phyloP scores from a whole-genome alignment of 768 basidiomycete species.

The Russula sp. region DNA sequence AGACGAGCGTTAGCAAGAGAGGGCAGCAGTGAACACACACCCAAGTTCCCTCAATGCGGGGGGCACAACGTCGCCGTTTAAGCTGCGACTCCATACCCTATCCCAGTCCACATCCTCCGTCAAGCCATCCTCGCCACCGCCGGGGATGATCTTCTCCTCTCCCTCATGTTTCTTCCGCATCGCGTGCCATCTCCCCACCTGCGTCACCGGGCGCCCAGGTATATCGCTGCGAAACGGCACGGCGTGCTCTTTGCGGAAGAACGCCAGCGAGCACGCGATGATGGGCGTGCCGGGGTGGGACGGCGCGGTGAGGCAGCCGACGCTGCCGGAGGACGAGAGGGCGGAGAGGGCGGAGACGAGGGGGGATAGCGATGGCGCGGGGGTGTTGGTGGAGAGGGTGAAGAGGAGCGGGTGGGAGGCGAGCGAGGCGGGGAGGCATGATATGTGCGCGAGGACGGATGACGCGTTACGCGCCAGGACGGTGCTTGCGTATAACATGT shows the following conservation, averaged over 20 bases:
- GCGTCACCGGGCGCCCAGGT: slow-evolving; percentile 46
- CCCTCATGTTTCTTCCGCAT: slow-evolving; percentile 32
- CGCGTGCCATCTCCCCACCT: slow-evolving; percentile 70
- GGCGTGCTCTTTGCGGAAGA: slow-evolving; percentile 39
- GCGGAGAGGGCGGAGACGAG: slow-evolving; percentile 24
- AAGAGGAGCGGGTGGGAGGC: slow-evolving; percentile 38
- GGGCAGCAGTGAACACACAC: slow-evolving; percentile 30
- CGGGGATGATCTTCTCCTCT: not conserved
- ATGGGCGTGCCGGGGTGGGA: slow-evolving; percentile 23
- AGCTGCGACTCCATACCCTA: slow-evolving; percentile 39
- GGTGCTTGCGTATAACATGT: slow-evolving; percentile 18
- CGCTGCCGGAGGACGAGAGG: slow-evolving; percentile 27
- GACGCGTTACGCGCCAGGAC: slow-evolving; percentile 15
- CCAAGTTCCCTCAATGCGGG: slow-evolving; percentile 32
- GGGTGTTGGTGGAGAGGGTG: slow-evolving; percentile 40
- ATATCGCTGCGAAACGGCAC: slow-evolving; percentile 57
- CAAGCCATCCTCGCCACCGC: slow-evolving; percentile 2
- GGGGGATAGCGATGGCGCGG: slow-evolving; percentile 29
- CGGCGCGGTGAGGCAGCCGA: slow-evolving; percentile 60
- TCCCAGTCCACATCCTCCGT: slow-evolving; percentile 40
- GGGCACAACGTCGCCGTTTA: slow-evolving; percentile 29
- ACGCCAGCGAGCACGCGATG: slow-evolving; percentile 51
- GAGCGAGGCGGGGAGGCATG: slow-evolving; percentile 14
- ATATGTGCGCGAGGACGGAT: slow-evolving; percentile 9
- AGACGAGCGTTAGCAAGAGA: not conserved